phyloP scores from a whole-genome alignment of 1,284 basidiomycete species.

The Albatrellus sp. region DNA sequence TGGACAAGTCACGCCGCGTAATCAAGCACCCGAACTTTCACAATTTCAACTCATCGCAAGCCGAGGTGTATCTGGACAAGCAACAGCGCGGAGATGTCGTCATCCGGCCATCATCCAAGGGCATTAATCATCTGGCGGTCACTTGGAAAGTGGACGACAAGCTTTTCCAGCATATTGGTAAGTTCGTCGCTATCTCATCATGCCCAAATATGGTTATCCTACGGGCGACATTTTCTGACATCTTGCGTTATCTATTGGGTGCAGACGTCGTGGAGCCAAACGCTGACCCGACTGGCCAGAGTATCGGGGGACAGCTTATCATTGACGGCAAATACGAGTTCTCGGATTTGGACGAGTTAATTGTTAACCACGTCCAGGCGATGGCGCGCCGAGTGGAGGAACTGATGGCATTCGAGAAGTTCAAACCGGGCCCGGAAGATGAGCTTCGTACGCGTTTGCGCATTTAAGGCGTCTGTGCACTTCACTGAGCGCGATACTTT shows the following conservation, averaged over 20 bases:
- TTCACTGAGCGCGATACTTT: neutral
- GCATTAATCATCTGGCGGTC: slow-evolving; percentile 86
- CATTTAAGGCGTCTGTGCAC: neutral
- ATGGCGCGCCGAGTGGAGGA: slow-evolving; percentile 93
- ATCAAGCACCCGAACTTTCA: slow-evolving; percentile 99
- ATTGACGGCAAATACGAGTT: slow-evolving; percentile 80
- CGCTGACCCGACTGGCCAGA: slow-evolving; percentile 55
- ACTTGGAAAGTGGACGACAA: slow-evolving; percentile 99
- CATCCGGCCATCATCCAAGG: slow-evolving; percentile 93
- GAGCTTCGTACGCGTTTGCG: slow-evolving; percentile 73
- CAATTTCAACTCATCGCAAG: slow-evolving; percentile 86
- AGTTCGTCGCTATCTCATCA: neutral
- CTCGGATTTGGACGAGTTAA: slow-evolving; percentile 93
- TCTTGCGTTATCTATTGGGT: neutral
- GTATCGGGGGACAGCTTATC: slow-evolving; percentile 61
- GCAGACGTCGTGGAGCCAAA: slow-evolving; percentile 87
- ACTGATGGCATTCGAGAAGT: slow-evolving; percentile 93
- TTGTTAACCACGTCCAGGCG: slow-evolving; percentile 94
- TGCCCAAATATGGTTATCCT: neutral
- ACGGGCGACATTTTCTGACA: neutral
- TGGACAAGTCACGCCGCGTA: slow-evolving; percentile 68
- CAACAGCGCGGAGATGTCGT: slow-evolving; percentile 93
- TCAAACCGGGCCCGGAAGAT: slow-evolving; percentile 78
- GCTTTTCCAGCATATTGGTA: slow-evolving; percentile 94
- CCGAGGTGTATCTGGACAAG: slow-evolving; percentile 82